Evolutionary conservation across 2,329 filamentous ascomycete species (phyloP), one percentile per base, ranked within the genome.

Genomic region (Ampelomyces quisqualis): DNA sequence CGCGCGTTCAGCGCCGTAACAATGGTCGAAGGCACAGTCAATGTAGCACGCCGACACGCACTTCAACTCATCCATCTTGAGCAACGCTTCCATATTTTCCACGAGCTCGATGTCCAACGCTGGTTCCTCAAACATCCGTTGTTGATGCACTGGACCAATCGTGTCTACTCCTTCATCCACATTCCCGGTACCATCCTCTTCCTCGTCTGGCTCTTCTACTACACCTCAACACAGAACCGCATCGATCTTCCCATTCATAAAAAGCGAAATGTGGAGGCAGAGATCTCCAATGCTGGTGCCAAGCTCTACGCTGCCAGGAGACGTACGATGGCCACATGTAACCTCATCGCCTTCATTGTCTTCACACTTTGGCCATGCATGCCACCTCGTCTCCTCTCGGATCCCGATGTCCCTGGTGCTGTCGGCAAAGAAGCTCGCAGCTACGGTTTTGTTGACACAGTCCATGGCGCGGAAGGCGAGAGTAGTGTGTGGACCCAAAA

Each of bases 121-220:
- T 77, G 71, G 63, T 80, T 81, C 58, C 68, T 81, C 34, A 64
- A 69, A 14, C 75, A 76, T 36, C 76, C 81, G 2, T 60, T 70
- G 19, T 55, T 84, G 28, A 77, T 89, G 72, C 78, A 74, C 51
- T 86, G 78, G 78, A 85, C 82, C 54, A 88, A 88, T 67, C 77
- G 84, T 57, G 76, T 79, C 19, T 88, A 88, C 68, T 87, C 84
- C 5, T 88, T 87, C 67, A 86, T 89, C 57, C 85, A 88, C 64
- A 88, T 88, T 43, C 85, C 85, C 1, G 85, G 84, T 10, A 88
- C 84, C 5, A 88, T 88, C 51, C 74, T 84, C 30, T 89, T 87
- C 58, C 72, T 81, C 17, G 74, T 81, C 24, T 77, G 80, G 59
- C 75, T 88, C 4, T 88, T 81, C 70, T 86, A 85, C 69, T 77